Evolutionary conservation across 2,329 filamentous ascomycete species (phyloP), one percentile per base, ranked within the genome.

Genomic region (Paraphaeosphaeria minitans): DNA sequence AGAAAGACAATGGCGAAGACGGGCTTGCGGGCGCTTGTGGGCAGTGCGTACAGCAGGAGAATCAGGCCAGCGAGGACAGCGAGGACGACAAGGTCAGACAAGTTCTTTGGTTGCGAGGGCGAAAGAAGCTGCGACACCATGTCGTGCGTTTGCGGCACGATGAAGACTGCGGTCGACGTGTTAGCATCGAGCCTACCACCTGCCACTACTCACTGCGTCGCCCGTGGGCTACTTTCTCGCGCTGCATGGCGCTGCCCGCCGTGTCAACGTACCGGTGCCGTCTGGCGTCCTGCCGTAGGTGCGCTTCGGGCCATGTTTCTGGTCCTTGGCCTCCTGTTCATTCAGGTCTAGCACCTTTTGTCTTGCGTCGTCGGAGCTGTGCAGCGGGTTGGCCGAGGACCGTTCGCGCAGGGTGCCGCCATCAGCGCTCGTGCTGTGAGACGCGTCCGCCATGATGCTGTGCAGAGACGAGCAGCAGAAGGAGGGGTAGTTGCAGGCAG

Each of bases 41-140:
- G 93, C 41, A 98, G 84, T 37, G 84, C 71, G 79, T 89, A 95
- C 39, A 95, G 87, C 19, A 88, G 81, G 53, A 90, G 76, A 66
- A 96, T 89, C 72, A 96, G 91, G 53, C 86, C 79, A 56, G 83
- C 89, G 50, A 99, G 84, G 59, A 97, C 89, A 48, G 84, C 83
- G 57, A 99, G 83, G 64, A 99, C 93, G 59, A 90, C 74, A 58
- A 87, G 79, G 78, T 99, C 95, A 61, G 93, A 95, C 41, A 96
- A 76, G 75, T 98, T 98, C 83, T 99, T 99, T 54, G 95, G 93
- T 75, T 98, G 90, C 66, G 90, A 91, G 53, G 95, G 95, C 70
- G 96, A 95, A 68, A 99, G 87, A 56, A 99, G 85, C 80, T 98
- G 95, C 53, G 94, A 96, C 68, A 99, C 94, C 95, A 99, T 98